Evolutionary conservation across 306 rosid species (phyloP).

Genomic region (Trifolium dubium): DNA sequence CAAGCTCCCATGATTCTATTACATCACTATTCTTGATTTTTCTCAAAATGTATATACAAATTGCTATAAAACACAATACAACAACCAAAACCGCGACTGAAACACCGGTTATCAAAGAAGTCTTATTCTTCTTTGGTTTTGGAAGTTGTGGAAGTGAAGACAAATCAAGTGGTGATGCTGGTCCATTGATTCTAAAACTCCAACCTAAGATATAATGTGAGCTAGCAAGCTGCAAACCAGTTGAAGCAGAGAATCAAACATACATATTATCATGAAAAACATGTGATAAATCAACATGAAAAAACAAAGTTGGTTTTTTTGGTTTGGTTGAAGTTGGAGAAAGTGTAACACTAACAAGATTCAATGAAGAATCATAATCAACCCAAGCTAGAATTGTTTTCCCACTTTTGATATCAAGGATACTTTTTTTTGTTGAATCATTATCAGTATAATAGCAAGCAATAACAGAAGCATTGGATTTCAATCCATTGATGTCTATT

Average conservation of each 20-base stretch:
- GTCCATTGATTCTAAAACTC: constrained; percentile 65
- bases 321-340: constrained; percentile 55
- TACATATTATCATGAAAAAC: constrained; percentile 65
- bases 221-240: constrained; percentile 79
- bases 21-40: constrained; percentile 66
- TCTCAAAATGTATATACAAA: constrained; percentile 50
- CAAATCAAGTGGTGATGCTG: constrained; percentile 46
- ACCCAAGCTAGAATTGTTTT: constrained; percentile 71
- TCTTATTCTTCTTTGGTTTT: constrained; percentile 57
- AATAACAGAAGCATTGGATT: constrained; percentile 54
- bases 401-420: constrained; percentile 61
- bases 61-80: constrained; percentile 31
- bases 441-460: constrained; percentile 54
- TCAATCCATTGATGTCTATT: constrained; percentile 66
- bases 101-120: constrained; percentile 46
- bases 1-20: constrained; percentile 78
- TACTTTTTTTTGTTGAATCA: constrained; percentile 31
- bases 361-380: constrained; percentile 64
- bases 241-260: constrained; percentile 86
- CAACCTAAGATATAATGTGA: constrained; percentile 82
- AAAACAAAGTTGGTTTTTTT: constrained; percentile 54
- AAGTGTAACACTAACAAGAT: constrained; percentile 39
- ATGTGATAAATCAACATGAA: constrained; percentile 59
- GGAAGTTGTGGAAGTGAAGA: constrained; percentile 68
- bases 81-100: constrained; percentile 46